Conservation (phyloP, 1,284 basidiomycete species). For the Boletus holoroseus region DNA sequence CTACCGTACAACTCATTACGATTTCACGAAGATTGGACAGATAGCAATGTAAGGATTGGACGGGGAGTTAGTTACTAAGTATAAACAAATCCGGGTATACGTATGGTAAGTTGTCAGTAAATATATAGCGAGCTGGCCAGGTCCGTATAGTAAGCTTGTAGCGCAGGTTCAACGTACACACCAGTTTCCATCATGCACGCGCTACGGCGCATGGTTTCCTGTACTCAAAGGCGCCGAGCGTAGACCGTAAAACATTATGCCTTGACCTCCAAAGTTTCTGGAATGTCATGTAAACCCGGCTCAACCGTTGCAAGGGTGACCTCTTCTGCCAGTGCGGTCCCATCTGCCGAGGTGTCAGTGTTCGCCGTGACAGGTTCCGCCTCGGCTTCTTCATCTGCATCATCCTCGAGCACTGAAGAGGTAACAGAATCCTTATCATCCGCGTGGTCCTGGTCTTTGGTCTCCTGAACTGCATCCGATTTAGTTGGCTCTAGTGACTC, state of each 20-base stretch:
- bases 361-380: not conserved
- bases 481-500: conserved; percentile 16
- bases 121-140: conserved; percentile 4
- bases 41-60: conserved; percentile 10
- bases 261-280: conserved; percentile 17
- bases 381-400: conserved; percentile 12
- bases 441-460: conserved; percentile 29
- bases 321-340: conserved; percentile 3
- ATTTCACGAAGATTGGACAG: not conserved
- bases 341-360: conserved; percentile 1
- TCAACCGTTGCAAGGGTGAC: conserved; percentile 1
- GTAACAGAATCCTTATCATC: conserved; percentile 21
- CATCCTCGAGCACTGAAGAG: conserved; percentile 18
- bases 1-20: not conserved
- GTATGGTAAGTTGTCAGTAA: conserved; percentile 16
- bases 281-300: conserved; percentile 9
- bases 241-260: conserved; percentile 12
- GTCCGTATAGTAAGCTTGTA: conserved; percentile 11
- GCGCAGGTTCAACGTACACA: conserved; percentile 4
- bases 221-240: not conserved
- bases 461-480: conserved; percentile 31
- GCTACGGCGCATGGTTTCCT: not conserved
- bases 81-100: conserved; percentile 24
- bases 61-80: conserved; percentile 7
- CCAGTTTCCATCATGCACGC: conserved; percentile 1